Percentiles rank a stretch among this genome's conserved stretches.
These are phyloP conservation scores for Pseudogymnoascus sp. DNA, from an alignment of 2,329 filamentous ascomycete genomes.

Conservation along the genomic window DNA sequence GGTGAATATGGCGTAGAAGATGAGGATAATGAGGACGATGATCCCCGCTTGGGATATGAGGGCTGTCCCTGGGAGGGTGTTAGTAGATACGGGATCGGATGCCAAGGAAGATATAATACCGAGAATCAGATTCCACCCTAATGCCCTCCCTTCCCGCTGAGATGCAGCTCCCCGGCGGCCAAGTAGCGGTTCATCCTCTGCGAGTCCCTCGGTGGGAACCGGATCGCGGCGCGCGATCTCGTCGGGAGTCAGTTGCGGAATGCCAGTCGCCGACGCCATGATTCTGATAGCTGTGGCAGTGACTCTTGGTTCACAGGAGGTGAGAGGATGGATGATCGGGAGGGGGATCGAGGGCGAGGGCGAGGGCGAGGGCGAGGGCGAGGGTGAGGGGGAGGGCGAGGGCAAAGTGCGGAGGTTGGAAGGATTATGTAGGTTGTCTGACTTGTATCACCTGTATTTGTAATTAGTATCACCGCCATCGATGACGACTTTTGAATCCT, in stretches of 20 bases:
- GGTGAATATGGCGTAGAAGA: conserved; percentile 71
- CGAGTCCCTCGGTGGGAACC: conserved; percentile 26
- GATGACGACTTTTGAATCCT: conserved; percentile 2
- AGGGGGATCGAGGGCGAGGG: background rate
- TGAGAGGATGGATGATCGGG: background rate
- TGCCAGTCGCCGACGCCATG: conserved; percentile 63
- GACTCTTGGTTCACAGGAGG: conserved; percentile 14
- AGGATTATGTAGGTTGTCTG: background rate
- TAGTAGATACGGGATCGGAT: conserved; percentile 8
- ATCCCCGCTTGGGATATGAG: conserved; percentile 71
- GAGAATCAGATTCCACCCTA: conserved; percentile 56
- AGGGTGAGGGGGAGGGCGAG: background rate
- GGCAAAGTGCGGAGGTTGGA: background rate
- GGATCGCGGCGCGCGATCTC: conserved; percentile 22
- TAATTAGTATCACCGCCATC: background rate
- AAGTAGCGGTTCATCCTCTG: conserved; percentile 62
- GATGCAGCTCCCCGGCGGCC: conserved; percentile 63
- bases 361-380: background rate
- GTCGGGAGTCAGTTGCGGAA: conserved; percentile 44
- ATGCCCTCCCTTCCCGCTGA: conserved; percentile 54
- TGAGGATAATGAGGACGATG: conserved; percentile 62
- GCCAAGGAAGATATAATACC: background rate
- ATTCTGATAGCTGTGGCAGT: conserved; percentile 8
- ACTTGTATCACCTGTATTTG: background rate
- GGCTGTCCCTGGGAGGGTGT: conserved; percentile 57